Evolutionary conservation across 2,329 filamentous ascomycete genomes (phyloP).

Genomic region (Periconia macrospinosa): DNA sequence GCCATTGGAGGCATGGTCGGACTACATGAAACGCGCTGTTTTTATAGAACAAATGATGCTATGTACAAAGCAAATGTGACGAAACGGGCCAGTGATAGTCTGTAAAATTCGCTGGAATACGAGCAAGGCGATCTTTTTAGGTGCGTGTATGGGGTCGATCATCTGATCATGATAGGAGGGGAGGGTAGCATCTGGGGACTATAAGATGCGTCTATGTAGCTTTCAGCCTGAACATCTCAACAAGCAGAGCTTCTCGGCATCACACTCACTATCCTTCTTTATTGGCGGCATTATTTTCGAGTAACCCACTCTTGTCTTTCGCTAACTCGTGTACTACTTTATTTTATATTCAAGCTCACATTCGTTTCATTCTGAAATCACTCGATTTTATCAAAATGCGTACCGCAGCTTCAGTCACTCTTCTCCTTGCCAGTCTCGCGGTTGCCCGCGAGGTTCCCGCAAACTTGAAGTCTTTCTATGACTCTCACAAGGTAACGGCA

Average conservation of each 20-base stretch:
- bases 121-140: neutral
- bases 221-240: neutral
- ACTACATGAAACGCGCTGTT: neutral
- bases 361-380: neutral
- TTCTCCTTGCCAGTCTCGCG: slow-evolving; percentile 9
- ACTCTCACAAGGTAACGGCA: slow-evolving; percentile 5
- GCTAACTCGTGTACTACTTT: too few relatives aligned
- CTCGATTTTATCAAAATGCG: slow-evolving; percentile 7
- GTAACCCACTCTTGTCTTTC: too few relatives aligned
- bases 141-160: too few relatives aligned
- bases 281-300: too few relatives aligned
- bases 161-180: neutral
- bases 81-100: neutral
- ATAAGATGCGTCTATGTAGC: neutral
- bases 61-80: neutral
- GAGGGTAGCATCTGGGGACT: neutral
- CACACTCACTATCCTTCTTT: neutral
- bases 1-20: neutral
- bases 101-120: neutral
- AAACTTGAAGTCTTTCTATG: slow-evolving; percentile 15
- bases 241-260: neutral
- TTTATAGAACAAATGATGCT: neutral
- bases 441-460: slow-evolving; percentile 13
- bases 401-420: slow-evolving; percentile 7
- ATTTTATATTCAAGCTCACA: neutral